Conservation (phyloP, 768 basidiomycete species). For the Mycena venus region DNA sequence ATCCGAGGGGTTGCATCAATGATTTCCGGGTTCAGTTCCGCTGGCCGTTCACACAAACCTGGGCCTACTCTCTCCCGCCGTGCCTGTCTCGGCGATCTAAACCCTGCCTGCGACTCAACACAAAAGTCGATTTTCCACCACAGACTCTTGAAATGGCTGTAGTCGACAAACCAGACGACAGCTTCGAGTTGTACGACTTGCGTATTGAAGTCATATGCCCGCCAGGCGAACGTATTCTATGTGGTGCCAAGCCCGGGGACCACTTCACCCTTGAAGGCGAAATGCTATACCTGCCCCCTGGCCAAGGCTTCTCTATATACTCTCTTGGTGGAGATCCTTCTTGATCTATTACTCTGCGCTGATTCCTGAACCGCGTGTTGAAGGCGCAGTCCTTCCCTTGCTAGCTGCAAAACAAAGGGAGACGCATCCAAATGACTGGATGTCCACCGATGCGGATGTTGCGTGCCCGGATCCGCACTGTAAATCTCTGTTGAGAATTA, state of each 20-base stretch:
- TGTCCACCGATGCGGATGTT: conserved; percentile 73
- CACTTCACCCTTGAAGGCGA: conserved; percentile 75
- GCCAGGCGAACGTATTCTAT: conserved; percentile 66
- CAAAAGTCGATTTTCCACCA: too few relatives aligned
- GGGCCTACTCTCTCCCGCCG: too few relatives aligned
- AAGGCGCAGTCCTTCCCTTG: conserved; percentile 74
- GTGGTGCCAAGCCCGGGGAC: conserved; percentile 76
- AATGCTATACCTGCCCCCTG: conserved; percentile 70
- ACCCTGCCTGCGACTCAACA: too few relatives aligned
- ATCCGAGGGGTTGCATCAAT: too few relatives aligned
- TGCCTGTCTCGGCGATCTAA: too few relatives aligned
- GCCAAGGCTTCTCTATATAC: conserved; percentile 78
- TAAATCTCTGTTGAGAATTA: conserved; percentile 66
- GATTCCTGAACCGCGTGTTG: background rate
- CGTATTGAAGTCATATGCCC: conserved; percentile 75
- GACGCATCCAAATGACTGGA: conserved; percentile 73
- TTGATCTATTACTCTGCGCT: background rate
- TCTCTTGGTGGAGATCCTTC: conserved; percentile 61
- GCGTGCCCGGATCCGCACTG: conserved; percentile 80
- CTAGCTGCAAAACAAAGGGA: conserved; percentile 76
- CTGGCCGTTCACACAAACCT: too few relatives aligned
- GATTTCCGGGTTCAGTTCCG: too few relatives aligned
- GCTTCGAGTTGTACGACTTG: conserved; percentile 75
- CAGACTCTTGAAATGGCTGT: background rate
- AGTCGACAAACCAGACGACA: conserved; percentile 45